These are phyloP conservation scores for Stagonosporopsis tanaceti DNA, from an alignment of 2,329 filamentous ascomycete genomes.

Conservation along the genomic window DNA sequence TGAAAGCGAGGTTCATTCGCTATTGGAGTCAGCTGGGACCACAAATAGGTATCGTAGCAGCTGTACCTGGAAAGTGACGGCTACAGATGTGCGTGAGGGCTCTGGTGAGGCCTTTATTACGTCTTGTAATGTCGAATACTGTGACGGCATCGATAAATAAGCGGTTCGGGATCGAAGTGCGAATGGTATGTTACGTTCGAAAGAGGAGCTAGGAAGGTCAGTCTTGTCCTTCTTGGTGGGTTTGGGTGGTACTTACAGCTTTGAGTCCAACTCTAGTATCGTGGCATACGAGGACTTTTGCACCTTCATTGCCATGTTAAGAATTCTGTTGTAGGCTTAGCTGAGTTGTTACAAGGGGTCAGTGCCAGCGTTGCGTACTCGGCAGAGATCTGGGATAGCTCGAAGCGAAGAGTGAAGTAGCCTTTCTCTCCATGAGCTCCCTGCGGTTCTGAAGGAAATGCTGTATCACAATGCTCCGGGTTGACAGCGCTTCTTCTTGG, in stretches of 20 bases:
- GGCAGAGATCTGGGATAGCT: conserved; percentile 11
- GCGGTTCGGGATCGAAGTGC: conserved; percentile 4
- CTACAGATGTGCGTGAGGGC: conserved; percentile 1
- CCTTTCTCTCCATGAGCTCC: conserved; percentile 1
- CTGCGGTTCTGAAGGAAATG: neutral
- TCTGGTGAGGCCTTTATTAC: conserved; percentile 2
- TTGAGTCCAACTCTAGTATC: neutral
- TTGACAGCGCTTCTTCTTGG: neutral
- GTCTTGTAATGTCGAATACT: conserved; percentile 1
- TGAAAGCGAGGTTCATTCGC: conserved; percentile 12
- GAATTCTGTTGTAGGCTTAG: neutral
- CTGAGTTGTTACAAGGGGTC: neutral
- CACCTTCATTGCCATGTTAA: neutral
- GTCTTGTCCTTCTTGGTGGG: neutral
- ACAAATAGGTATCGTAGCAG: neutral
- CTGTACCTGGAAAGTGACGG: conserved; percentile 2
- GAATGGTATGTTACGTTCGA: conserved; percentile 12
- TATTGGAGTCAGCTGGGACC: neutral
- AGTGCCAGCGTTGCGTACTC: conserved; percentile 1
- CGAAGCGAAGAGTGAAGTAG: conserved; percentile 9
- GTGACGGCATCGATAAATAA: conserved; percentile 5
- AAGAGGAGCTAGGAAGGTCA: neutral
- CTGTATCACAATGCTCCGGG: conserved; percentile 4
- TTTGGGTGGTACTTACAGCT: neutral
- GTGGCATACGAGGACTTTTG: neutral